Evolutionary conservation across 805 yeast species (phyloP).

Genomic region (Allodekkera sacchari): DNA sequence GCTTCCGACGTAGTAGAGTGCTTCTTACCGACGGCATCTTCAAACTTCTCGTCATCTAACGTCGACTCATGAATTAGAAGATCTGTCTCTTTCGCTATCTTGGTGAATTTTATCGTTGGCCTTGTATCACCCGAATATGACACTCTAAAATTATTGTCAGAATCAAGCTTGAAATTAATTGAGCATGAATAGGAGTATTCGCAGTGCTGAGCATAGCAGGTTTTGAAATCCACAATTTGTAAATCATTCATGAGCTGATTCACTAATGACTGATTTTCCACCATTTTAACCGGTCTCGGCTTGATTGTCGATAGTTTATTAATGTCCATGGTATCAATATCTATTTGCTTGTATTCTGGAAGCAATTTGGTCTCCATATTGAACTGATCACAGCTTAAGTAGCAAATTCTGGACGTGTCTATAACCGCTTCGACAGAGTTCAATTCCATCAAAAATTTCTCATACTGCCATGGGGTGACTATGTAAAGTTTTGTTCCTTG

Average conservation of each 20-base stretch:
- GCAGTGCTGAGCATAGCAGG: constrained; percentile 82
- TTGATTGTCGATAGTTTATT: constrained; percentile 2
- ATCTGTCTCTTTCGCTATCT: constrained; percentile 59
- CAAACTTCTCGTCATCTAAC: constrained; percentile 65
- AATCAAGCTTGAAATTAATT: constrained; percentile 34
- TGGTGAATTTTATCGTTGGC: constrained; percentile 56
- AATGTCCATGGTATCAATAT: constrained; percentile 14
- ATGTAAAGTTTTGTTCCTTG: constrained; percentile 36
- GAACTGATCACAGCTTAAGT: constrained; percentile 26
- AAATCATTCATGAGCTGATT: constrained; percentile 3
- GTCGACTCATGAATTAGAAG: constrained; percentile 91
- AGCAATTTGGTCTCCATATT: constrained; percentile 6
- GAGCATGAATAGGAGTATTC: constrained; percentile 67
- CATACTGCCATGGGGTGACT: constrained; percentile 69
- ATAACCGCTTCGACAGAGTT: constrained; percentile 11
- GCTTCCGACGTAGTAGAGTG: constrained; percentile 93
- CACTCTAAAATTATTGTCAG: constrained; percentile 41
- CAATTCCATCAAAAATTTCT: constrained; percentile 66
- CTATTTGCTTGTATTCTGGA: constrained; percentile 15
- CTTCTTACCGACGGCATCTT: constrained; percentile 72
- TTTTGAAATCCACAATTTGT: constrained; percentile 34
- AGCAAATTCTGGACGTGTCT: constrained; percentile 12
- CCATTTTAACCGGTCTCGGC: background rate
- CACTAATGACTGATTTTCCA: background rate
- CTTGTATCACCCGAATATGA: constrained; percentile 95